phyloP scores from a whole-genome alignment of 179 eudicot genomes.

The Corrigiola litoralis region DNA sequence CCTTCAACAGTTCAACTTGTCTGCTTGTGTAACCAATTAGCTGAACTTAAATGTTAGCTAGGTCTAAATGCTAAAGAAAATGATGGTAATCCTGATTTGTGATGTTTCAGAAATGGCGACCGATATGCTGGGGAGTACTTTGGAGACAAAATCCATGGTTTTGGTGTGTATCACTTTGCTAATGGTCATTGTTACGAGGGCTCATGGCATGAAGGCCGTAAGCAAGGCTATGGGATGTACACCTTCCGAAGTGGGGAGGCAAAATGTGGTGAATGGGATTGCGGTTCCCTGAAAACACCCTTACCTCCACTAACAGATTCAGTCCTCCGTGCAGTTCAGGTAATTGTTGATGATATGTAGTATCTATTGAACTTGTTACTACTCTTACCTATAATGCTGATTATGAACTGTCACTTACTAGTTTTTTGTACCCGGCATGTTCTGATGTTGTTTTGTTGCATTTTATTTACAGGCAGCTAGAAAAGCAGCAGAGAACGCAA shows the following conservation, averaged over 20 bases:
- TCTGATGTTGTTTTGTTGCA: neutral
- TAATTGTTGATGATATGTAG: conserved; percentile 14
- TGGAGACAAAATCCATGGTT: conserved; percentile 82
- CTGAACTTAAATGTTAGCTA: no score
- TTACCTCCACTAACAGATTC: conserved; percentile 47
- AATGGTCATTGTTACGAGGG: conserved; percentile 87
- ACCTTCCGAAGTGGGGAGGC: conserved; percentile 68
- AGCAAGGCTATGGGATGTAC: conserved; percentile 82
- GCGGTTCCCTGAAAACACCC: conserved; percentile 54
- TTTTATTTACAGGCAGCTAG: conserved; percentile 60
- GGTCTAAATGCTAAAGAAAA: neutral
- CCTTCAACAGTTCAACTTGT: no score
- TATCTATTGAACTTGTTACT: no score
- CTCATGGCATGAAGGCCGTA: conserved; percentile 89
- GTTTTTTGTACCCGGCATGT: neutral
- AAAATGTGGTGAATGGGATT: conserved; percentile 76
- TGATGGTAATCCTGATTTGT: neutral
- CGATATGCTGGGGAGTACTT: conserved; percentile 85
- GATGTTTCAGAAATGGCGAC: conserved; percentile 66
- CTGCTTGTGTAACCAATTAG: no score
- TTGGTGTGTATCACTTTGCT: conserved; percentile 82
- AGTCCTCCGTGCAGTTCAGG: conserved; percentile 75
- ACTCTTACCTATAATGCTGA: neutral
- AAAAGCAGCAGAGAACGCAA: conserved; percentile 72
- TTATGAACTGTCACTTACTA: neutral